Percentiles rank a stretch among this genome's conserved stretches.
Evolutionary conservation across 352 stramenopile genomes (phyloP).

Genomic region (Nothophytophthora sp.): DNA sequence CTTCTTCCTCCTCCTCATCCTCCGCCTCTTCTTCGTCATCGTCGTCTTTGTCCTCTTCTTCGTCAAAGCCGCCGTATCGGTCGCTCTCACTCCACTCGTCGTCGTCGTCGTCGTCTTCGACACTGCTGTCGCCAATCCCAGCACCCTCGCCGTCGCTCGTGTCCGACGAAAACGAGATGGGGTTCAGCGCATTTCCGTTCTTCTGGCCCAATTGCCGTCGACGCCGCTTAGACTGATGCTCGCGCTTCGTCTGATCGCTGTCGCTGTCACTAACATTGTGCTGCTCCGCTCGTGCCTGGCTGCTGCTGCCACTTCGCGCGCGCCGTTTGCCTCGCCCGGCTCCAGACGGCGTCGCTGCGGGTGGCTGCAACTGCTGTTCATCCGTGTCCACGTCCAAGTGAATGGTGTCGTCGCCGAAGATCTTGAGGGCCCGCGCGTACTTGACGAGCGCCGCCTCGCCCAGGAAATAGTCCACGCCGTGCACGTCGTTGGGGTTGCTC

Average conservation of each 20-base stretch:
- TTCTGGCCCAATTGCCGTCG: slow-evolving; percentile 4
- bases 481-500: slow-evolving; percentile 12
- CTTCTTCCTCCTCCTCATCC: slow-evolving; percentile 1
- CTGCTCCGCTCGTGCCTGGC: not conserved
- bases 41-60: slow-evolving; percentile 24
- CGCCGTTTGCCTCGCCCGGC: slow-evolving; percentile 1
- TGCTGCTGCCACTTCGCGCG: slow-evolving; percentile 16
- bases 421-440: slow-evolving; percentile 26
- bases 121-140: slow-evolving; percentile 5
- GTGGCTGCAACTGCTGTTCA: not conserved
- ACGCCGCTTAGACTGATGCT: slow-evolving; percentile 6
- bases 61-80: slow-evolving; percentile 10
- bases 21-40: slow-evolving; percentile 12
- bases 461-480: slow-evolving; percentile 39
- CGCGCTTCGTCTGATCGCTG: slow-evolving; percentile 2
- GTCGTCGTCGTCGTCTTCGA: slow-evolving; percentile 6
- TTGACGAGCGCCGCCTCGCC: slow-evolving; percentile 38
- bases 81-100: slow-evolving; percentile 21
- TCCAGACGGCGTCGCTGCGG: not conserved
- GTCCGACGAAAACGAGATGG: slow-evolving; percentile 26
- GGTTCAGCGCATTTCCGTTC: slow-evolving; percentile 15
- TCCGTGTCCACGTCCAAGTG: not conserved
- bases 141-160: slow-evolving; percentile 17
- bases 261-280: slow-evolving; percentile 8
- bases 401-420: slow-evolving; percentile 28